phyloP scores from a whole-genome alignment of 257 asterid species.

The Solanum bulbocastanum region DNA sequence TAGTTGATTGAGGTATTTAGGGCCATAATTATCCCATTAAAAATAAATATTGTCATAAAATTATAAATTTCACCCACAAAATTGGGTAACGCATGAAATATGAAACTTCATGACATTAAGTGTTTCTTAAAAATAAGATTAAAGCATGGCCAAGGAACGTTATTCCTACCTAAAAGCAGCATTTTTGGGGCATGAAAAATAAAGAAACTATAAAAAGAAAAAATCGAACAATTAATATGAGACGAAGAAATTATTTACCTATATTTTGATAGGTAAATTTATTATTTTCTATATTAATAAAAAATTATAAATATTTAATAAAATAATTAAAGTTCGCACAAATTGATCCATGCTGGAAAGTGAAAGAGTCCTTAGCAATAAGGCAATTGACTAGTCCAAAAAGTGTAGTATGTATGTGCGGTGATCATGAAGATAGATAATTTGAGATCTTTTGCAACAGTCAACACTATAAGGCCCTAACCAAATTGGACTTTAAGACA shows the following conservation, averaged over 20 bases:
- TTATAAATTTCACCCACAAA: background rate
- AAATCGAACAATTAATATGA: too few relatives aligned
- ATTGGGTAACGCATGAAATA: background rate
- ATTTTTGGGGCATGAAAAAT: background rate
- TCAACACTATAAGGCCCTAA: background rate
- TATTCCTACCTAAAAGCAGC: background rate
- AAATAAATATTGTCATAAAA: background rate
- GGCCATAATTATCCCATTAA: background rate
- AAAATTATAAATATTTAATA: background rate
- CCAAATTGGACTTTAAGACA: background rate
- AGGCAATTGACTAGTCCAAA: background rate
- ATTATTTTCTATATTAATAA: rapidly evolving
- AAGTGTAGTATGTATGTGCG: background rate
- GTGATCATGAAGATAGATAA: background rate
- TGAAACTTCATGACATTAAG: background rate
- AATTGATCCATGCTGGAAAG: background rate
- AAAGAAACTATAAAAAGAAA: background rate
- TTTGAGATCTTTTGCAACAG: background rate
- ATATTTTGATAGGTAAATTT: background rate
- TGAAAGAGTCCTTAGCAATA: background rate
- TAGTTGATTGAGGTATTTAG: background rate
- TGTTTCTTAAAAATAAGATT: background rate
- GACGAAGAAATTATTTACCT: background rate
- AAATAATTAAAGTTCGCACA: background rate
- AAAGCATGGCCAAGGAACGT: background rate